These are phyloP conservation scores for Candida methanosorbosa DNA, from an alignment of 805 yeast genomes.

Conservation along the genomic window DNA sequence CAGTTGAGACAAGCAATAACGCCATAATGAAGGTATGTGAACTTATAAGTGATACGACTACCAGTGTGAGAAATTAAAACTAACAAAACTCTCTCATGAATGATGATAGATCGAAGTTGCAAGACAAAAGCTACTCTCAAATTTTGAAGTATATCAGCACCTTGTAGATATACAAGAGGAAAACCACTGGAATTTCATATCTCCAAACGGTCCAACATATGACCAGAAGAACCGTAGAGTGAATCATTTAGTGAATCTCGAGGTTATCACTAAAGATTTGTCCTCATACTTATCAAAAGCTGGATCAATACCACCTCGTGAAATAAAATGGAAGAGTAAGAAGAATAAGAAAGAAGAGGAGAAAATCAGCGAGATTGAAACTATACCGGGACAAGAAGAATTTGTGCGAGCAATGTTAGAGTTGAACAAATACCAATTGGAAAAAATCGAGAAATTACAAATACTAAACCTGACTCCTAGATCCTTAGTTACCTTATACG, in stretches of 20 bases:
- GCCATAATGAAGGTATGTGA: constrained; percentile 1
- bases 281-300: constrained; percentile 30
- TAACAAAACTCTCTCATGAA: too few species aligned
- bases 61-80: too few species aligned
- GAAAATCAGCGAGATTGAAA: constrained; percentile 22
- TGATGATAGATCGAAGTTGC: background rate
- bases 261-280: constrained; percentile 39
- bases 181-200: constrained; percentile 36
- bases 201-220: constrained; percentile 7
- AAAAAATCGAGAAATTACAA: constrained; percentile 79
- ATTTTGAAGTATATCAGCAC: constrained; percentile 56
- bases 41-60: too few species aligned
- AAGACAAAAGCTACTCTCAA: constrained; percentile 30
- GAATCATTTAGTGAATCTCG: constrained; percentile 35
- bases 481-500: constrained; percentile 67
- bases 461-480: constrained; percentile 75
- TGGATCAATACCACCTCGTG: constrained; percentile 6
- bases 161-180: constrained; percentile 37
- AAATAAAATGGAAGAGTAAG: background rate
- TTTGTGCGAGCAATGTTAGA: constrained; percentile 27
- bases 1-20: too few species aligned
- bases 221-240: constrained; percentile 19
- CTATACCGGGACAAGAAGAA: background rate
- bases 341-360: constrained; percentile 27
- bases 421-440: constrained; percentile 46